These are phyloP conservation scores for Calocera cornea DNA, from an alignment of 768 basidiomycete species.

Conservation along the genomic window DNA sequence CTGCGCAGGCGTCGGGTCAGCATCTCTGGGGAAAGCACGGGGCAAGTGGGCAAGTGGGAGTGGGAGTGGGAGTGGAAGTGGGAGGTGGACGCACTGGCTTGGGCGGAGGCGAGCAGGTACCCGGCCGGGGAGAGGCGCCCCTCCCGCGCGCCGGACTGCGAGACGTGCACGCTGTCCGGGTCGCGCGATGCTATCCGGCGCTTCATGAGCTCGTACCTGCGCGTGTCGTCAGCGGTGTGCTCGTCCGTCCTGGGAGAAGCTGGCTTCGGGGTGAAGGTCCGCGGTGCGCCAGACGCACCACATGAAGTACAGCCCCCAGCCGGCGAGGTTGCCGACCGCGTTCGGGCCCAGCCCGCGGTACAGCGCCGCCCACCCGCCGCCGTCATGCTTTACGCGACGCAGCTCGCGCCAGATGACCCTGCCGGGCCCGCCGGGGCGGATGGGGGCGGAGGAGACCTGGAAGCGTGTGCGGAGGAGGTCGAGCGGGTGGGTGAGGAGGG, in stretches of 20 bases:
- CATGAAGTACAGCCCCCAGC: constrained; percentile 96
- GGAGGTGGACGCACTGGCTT: constrained; percentile 71
- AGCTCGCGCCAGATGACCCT: constrained; percentile 66
- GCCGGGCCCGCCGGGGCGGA: constrained; percentile 47
- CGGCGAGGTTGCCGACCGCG: constrained; percentile 85
- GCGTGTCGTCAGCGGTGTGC: not conserved
- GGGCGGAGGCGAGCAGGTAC: constrained; percentile 79
- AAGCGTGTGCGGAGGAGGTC: constrained; percentile 91
- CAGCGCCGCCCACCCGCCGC: constrained; percentile 69
- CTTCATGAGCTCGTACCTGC: constrained; percentile 89
- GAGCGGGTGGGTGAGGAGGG: constrained; percentile 92
- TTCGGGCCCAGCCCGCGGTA: constrained; percentile 87
- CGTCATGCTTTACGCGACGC: constrained; percentile 52
- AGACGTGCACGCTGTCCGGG: not conserved
- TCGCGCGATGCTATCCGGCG: constrained; percentile 46
- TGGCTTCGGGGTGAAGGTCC: no score
- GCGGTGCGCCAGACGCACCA: no score
- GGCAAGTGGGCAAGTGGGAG: not conserved
- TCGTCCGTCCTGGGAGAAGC: no score
- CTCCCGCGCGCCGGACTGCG: constrained; percentile 38
- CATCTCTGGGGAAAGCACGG: constrained; percentile 8
- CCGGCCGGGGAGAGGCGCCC: constrained; percentile 57
- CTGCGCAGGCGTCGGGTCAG: constrained; percentile 30
- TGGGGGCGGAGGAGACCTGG: constrained; percentile 65
- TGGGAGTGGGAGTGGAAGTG: constrained; percentile 10